Evolutionary conservation across 345 rosid genomes (phyloP), one percentile per base, ranked within the genome.

Genomic region (Corchorus capsularis): DNA sequence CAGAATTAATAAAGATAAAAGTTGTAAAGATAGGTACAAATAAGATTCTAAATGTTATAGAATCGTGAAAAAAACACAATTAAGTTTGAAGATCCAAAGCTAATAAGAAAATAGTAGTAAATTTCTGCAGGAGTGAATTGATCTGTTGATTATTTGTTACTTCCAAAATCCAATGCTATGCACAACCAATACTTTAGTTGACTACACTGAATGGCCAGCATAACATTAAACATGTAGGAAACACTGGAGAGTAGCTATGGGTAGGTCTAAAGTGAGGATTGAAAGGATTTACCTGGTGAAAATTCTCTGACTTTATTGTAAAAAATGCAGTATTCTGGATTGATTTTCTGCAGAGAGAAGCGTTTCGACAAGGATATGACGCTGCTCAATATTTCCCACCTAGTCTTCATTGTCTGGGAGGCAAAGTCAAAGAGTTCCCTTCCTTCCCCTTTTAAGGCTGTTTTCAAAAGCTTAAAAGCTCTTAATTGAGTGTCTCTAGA

Each of bases 401-500:
- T 82, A 37, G 9, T 75, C 74, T 69, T 90, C 90, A 90, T 73
- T 1, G 85, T 88, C 8, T 67, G 66, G 63, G 87, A 78, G 9
- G 88, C 93, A 47, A 89, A 90, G 22, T 69, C 76, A 50, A 89
- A 90, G 22, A 92, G 77, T 2, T 74, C 78, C 32, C 66, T 71
- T 34, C 83, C 86, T 78, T 66, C 77, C 37, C 53, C 81, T 15
- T 76, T 60, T n/a, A 84, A 72, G 3, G 82, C 82, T 7, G 83
- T 88, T 75, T 88, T 82, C 4, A 93, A 79, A 63, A 91, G 86
- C 76, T 88, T 79, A 32, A 86, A 72, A 71, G 72, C 85, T 81
- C 86, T 83, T n/a, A 90, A 68, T 45, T 93, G 98, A 41, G 72
- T 83, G 14, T 89, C 96, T 75, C 64, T 74, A 0, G 96, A 90